Conservation (phyloP, 495 filamentous ascomycete species). For the Bathelium albidoporum region DNA sequence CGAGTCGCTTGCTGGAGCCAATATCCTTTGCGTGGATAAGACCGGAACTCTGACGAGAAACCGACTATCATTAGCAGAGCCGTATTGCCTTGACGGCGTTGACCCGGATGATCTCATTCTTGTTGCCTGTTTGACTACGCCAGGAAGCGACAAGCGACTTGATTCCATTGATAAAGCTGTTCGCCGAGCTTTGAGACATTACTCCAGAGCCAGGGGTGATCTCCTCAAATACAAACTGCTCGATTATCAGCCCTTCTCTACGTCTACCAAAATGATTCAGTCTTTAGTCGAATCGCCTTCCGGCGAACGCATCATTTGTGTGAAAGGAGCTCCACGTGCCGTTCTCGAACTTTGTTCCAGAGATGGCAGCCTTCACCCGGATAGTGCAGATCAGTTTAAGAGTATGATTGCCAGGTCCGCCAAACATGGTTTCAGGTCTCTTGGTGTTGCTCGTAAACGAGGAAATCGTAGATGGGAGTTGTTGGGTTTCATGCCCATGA, state of each 20-base stretch:
- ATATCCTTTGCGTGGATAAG: constrained; percentile 67
- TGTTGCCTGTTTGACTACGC: constrained; percentile 61
- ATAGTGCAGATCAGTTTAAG: constrained; percentile 51
- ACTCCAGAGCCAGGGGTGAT: constrained; percentile 61
- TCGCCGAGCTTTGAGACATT: constrained; percentile 59
- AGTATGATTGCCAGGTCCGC: constrained; percentile 58
- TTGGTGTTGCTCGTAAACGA: constrained; percentile 48
- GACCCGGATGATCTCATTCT: constrained; percentile 75
- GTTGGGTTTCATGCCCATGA: constrained; percentile 88
- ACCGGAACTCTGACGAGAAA: constrained; percentile 60
- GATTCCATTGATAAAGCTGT: constrained; percentile 71
- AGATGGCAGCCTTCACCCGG: constrained; percentile 20
- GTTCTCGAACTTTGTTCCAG: constrained; percentile 52
- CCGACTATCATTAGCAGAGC: constrained; percentile 63
- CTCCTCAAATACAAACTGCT: constrained; percentile 59
- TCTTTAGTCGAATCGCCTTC: constrained; percentile 51
- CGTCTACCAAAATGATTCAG: constrained; percentile 67
- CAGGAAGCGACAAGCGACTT: constrained; percentile 65
- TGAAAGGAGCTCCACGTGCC: constrained; percentile 67
- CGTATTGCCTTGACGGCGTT: constrained; percentile 61
- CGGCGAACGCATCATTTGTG: constrained; percentile 55
- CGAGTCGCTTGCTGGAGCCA: constrained; percentile 64
- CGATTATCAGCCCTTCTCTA: constrained; percentile 68
- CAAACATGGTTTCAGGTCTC: constrained; percentile 65
- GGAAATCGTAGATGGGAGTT: constrained; percentile 45